Base-by-base conservation (phyloP, 371 early-diverging fungal genomes). In the Haplosporangium sp. region DNA sequence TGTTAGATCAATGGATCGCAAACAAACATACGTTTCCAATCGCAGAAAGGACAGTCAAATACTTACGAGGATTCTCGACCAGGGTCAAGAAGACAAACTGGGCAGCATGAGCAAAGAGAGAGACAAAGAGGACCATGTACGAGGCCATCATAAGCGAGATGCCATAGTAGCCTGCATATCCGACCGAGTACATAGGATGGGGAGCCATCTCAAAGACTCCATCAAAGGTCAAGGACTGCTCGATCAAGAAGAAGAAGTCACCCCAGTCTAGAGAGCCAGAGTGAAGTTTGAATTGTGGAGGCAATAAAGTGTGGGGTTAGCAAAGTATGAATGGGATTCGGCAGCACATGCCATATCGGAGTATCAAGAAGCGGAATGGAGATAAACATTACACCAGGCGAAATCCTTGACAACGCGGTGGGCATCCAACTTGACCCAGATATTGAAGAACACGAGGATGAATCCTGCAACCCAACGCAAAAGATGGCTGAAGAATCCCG, bases 301-400 rank as follows among this genome's bases (percentile, higher is more conserved):
- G 47, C 11, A 46, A 48, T 23, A 21, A 46, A 60, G 55, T 51
- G 14, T 59, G 65, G 51, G 53, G 52, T 62, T 62, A 23, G 18
- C 5, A 20, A n/a, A n/a, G n/a, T n/a, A n/a, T n/a, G n/a, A n/a
- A n/a, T n/a, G n/a, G n/a, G n/a, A n/a, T n/a, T n/a, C n/a, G n/a
- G n/a, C n/a, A n/a, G n/a, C n/a, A n/a, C n/a, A n/a, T n/a, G n/a
- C n/a, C n/a, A n/a, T n/a, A n/a, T n/a, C n/a, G n/a, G n/a, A n/a
- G n/a, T n/a, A n/a, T n/a, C n/a, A n/a, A n/a, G n/a, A n/a, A n/a
- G n/a, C n/a, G n/a, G n/a, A n/a, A n/a, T n/a, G n/a, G n/a, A n/a
- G n/a, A n/a, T n/a, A n/a, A n/a, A n/a, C n/a, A n/a, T n/a, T 89
- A 94, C 94, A 98, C 97, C 98, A 97, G 21, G 98, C 97, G 84